These are phyloP conservation scores for Hygrophorus pudorinus DNA, from an alignment of 768 basidiomycete genomes.

Conservation along the genomic window DNA sequence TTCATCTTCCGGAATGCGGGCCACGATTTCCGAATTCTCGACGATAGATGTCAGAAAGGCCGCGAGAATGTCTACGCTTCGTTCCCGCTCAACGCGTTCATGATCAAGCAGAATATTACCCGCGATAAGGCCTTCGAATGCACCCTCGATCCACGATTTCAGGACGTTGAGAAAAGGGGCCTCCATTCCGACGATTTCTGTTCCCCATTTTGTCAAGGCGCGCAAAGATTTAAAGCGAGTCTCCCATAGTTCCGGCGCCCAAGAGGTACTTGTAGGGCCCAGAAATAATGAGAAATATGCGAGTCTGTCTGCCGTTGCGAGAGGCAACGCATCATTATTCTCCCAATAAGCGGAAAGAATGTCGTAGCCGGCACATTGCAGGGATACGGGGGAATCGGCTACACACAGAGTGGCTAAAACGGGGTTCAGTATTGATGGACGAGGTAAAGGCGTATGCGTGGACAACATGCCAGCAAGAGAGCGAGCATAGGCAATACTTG, in stretches of 20 bases:
- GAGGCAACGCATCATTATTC: slow-evolving; percentile 35
- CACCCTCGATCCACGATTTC: slow-evolving; percentile 56
- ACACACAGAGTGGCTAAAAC: slow-evolving; percentile 54
- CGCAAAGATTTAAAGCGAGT: slow-evolving; percentile 56
- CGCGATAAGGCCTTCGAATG: slow-evolving; percentile 42
- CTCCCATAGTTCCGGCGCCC: slow-evolving; percentile 66
- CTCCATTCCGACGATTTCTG: slow-evolving; percentile 59
- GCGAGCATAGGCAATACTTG: slow-evolving; percentile 56
- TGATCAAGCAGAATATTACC: slow-evolving; percentile 24
- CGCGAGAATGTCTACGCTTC: slow-evolving; percentile 51
- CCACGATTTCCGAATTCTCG: slow-evolving; percentile 39
- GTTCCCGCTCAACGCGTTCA: slow-evolving; percentile 51
- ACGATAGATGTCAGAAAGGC: slow-evolving; percentile 45
- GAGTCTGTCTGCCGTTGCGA: slow-evolving; percentile 48
- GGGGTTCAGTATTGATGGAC: slow-evolving; percentile 41
- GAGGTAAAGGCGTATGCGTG: slow-evolving; percentile 46
- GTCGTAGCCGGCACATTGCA: slow-evolving; percentile 65
- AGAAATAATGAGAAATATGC: slow-evolving; percentile 59
- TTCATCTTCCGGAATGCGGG: slow-evolving; percentile 51
- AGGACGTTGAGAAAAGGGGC: slow-evolving; percentile 42
- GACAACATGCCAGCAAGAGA: slow-evolving; percentile 42
- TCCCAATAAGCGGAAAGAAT: slow-evolving; percentile 64
- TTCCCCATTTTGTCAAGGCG: slow-evolving; percentile 51
- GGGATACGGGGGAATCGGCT: slow-evolving; percentile 36
- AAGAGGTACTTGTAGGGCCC: slow-evolving; percentile 27